Evolutionary conservation across 306 rosid species (phyloP).

Genomic region (Trichosanthes cucumerina): DNA sequence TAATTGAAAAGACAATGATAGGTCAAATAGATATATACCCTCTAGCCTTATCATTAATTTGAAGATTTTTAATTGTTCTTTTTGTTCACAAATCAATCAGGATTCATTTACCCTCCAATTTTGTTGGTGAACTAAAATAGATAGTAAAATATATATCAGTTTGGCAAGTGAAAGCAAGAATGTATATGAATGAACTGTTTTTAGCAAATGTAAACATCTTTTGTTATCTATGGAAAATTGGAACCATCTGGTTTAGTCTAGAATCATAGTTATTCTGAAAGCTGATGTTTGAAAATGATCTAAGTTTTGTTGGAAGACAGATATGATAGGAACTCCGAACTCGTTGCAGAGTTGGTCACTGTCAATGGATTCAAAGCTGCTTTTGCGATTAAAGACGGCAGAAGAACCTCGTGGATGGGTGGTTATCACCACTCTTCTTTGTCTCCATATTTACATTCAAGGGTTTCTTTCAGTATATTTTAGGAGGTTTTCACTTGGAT

Average conservation of each 20-base stretch:
- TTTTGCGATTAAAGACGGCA: slow-evolving; percentile 84
- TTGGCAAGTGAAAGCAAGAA: neutral
- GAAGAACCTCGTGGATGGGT: slow-evolving; percentile 97
- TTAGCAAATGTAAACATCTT: neutral
- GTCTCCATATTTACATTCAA: neutral
- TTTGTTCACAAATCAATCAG: neutral
- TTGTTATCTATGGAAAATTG: neutral
- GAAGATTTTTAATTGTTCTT: neutral
- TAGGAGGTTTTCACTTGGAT: slow-evolving; percentile 13
- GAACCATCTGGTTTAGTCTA: neutral
- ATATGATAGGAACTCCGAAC: slow-evolving; percentile 89
- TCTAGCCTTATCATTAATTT: neutral
- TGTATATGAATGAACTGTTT: neutral
- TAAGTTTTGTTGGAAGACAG: slow-evolving; percentile 82
- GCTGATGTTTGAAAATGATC: slow-evolving; percentile 35
- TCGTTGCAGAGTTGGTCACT: slow-evolving; percentile 86
- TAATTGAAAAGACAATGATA: neutral
- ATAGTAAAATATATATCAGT: neutral
- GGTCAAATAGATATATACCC: neutral
- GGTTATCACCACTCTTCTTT: slow-evolving; percentile 35
- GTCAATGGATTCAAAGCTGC: slow-evolving; percentile 90
- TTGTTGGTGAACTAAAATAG: neutral
- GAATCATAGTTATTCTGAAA: slow-evolving; percentile 9
- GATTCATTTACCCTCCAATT: neutral
- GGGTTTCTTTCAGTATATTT: neutral